phyloP scores from a whole-genome alignment of 495 filamentous ascomycete genomes.

The Parmelia sp. region DNA sequence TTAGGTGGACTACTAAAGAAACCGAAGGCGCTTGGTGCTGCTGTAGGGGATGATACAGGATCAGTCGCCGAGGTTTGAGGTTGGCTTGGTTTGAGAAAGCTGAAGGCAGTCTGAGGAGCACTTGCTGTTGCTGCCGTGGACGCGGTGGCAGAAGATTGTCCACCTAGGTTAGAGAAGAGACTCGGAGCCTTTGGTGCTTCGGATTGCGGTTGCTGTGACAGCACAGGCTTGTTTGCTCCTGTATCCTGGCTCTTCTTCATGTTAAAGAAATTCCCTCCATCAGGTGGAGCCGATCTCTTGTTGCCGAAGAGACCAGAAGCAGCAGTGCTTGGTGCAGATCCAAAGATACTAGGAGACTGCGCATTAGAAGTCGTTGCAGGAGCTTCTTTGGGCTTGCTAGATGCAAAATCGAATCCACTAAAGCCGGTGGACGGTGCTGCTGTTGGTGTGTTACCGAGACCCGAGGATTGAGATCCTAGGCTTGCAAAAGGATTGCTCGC shows the following conservation, averaged over 20 bases:
- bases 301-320: conserved; percentile 21
- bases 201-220: conserved; percentile 8
- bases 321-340: conserved; percentile 15
- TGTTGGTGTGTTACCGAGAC: conserved; percentile 1
- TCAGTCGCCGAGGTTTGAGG: conserved; percentile 16
- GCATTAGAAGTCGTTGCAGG: conserved; percentile 3
- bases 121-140: conserved; percentile 37
- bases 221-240: conserved; percentile 1
- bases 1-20: conserved; percentile 18
- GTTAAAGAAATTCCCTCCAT: conserved; percentile 19
- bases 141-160: conserved; percentile 33
- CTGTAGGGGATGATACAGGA: conserved; percentile 14
- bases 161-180: conserved; percentile 34
- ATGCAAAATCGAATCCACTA: conserved; percentile 13
- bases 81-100: conserved; percentile 14
- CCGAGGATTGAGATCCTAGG: background rate
- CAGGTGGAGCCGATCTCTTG: conserved; percentile 20
- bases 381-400: conserved; percentile 8
- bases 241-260: conserved; percentile 19
- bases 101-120: conserved; percentile 22
- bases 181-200: conserved; percentile 11
- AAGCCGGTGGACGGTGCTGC: conserved; percentile 19
- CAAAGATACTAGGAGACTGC: conserved; percentile 15
- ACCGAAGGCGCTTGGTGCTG: conserved; percentile 26
- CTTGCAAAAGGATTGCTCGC: conserved; percentile 13